Percentiles rank a stretch among this genome's conserved stretches.
These are phyloP conservation scores for Coleophoma crateriformis DNA, from an alignment of 2,329 filamentous ascomycete species.

Conservation along the genomic window DNA sequence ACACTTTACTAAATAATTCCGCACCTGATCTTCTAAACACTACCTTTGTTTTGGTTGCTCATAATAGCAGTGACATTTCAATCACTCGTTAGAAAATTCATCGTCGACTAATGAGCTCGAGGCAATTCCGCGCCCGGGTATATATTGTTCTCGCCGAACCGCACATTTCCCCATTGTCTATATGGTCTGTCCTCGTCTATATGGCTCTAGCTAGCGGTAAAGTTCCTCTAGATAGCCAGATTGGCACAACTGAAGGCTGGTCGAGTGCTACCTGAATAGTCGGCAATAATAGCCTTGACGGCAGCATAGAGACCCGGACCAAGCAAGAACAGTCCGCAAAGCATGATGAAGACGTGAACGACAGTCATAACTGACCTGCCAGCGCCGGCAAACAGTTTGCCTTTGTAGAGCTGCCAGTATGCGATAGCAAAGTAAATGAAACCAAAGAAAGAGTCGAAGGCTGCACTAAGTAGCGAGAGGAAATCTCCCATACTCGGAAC, in stretches of 20 bases:
- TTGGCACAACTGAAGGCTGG: slow-evolving; percentile 45
- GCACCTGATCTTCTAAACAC: too few relatives aligned
- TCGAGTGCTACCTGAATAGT: slow-evolving; percentile 36
- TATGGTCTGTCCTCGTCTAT: too few relatives aligned
- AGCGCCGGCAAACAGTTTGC: slow-evolving; percentile 30
- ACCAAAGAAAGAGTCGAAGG: slow-evolving; percentile 43
- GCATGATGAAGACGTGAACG: slow-evolving; percentile 38
- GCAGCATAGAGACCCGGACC: slow-evolving; percentile 47
- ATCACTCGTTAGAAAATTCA: too few relatives aligned
- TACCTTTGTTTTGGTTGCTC: too few relatives aligned
- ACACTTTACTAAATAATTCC: too few relatives aligned
- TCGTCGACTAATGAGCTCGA: too few relatives aligned
- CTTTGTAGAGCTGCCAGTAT: slow-evolving; percentile 38
- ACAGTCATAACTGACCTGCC: slow-evolving; percentile 34
- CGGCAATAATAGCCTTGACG: slow-evolving; percentile 43
- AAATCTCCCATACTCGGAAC: slow-evolving; percentile 45
- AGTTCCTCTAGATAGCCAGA: slow-evolving; percentile 33
- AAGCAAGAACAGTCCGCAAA: slow-evolving; percentile 40
- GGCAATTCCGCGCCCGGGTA: too few relatives aligned
- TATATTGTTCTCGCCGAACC: too few relatives aligned
- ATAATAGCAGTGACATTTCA: too few relatives aligned
- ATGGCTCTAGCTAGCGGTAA: too few relatives aligned
- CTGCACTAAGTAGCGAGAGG: slow-evolving; percentile 39
- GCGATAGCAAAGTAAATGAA: slow-evolving; percentile 46
- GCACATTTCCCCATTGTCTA: too few relatives aligned